Base-by-base conservation (phyloP, 495 filamentous ascomycete genomes). In the Lasiosphaeris hirsuta region DNA sequence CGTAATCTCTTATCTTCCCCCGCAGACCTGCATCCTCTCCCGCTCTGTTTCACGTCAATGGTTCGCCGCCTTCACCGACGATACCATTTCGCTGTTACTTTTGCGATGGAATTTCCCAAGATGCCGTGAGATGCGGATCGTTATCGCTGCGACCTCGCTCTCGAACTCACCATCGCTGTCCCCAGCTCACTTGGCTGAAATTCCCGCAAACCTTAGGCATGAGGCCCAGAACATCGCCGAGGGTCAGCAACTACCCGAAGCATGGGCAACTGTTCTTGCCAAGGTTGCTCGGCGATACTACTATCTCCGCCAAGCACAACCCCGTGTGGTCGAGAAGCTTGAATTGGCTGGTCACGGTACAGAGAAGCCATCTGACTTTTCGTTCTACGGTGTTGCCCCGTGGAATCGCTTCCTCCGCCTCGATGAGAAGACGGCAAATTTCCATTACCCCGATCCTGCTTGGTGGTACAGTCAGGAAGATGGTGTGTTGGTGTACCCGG, bases 391-490 rank as follows among this genome's bases (percentile, higher is more conserved):
- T 14, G 79, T 86, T 3, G 75, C 74, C 50, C 75, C 78, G 1
- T 88, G 84, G 83, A 75, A 82, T 54, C 76, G 73, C 6, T 80
- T 81, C 63, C 65, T 84, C 6, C 71, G 79, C 56, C 72, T 81
- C 49, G 72, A 76, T 38, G 59, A 72, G 13, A 72, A 72, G 53
- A 66, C 55, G 0, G 68, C 68, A 11, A 56, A 59, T 19, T 81
- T 81, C 43, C 70, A 86, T 75, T 70, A 76, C 64, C 23, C 75
- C 6, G 78, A 88, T 59, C 71, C 83, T 5, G 68, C 77, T 8
- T 89, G 86, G 86, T 81, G 75, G 39, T 82, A 81, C 62, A 82
- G 81, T 46, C 60, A 69, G 35, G 70, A 73, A 34, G 80, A 84
- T 40, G 82, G 80, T 0, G 57, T 88, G 9, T 51, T 88, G 30